Evolutionary conservation across 2,329 filamentous ascomycete species (phyloP), one percentile per base, ranked within the genome.

Genomic region (Balansia obtecta): DNA sequence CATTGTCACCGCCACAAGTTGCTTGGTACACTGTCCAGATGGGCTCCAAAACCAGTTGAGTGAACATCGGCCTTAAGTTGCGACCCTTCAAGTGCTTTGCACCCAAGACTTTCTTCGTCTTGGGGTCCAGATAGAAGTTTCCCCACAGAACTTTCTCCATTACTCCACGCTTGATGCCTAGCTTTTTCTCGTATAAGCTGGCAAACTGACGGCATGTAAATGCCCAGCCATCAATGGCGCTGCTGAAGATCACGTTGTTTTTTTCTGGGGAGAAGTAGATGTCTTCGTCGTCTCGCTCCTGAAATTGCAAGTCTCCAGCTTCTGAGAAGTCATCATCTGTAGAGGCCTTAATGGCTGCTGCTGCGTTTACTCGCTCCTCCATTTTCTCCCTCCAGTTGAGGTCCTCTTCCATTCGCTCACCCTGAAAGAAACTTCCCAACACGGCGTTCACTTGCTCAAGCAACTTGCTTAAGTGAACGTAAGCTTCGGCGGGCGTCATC

Each of bases 161-260:
- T 0, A 87, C 70, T 27, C 81, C 82, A 45, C 90, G 79, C 68
- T 95, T 97, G 67, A 97, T 94, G 13, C 93, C 91, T 7, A 98
- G 77, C 66, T 98, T 98, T 73, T 90, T 95, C 68, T 97, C 91
- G 63, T 97, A 98, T 30, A 97, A 72, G 38, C 80, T 80, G 16
- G 93, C 90, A 64, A 98, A 98, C 61, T 98, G 93, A 47, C 89
- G 81, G 46, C 95, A 84, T 0, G 93, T 98, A 61, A 98, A 98
- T 2, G 93, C 93, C 93, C 93, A 98, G n/a, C 93, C 93, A 63
- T 98, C 93, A 51, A 95, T 85, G 53, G 93, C 93, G 64, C 91
- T 97, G 71, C 88, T 89, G 66, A 98, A 98, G 56, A 98, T 97
- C 65, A 98, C 93, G 62, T 98, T 98, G 67, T 96, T 96, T 68